phyloP scores from a whole-genome alignment of 2,329 filamentous ascomycete species.

The Cercospora sojina region DNA sequence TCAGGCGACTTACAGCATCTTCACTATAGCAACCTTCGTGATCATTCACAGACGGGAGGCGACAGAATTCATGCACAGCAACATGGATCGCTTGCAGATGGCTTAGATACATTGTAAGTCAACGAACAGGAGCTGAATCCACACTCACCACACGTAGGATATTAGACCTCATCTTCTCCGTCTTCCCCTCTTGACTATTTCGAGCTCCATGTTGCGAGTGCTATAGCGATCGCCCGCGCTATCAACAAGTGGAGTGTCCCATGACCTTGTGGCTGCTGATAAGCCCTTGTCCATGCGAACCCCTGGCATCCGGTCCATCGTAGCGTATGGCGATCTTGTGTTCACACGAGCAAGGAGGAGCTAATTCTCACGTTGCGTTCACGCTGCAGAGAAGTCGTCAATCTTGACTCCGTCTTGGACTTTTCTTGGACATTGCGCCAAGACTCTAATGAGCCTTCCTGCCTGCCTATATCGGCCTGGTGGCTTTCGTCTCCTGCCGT shows the following conservation, averaged over 20 bases:
- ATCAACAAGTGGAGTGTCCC: background rate
- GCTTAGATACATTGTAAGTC: background rate
- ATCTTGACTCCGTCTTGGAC: constrained; percentile 6
- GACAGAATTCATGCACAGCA: background rate
- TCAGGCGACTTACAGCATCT: background rate
- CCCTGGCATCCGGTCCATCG: background rate
- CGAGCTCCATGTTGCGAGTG: background rate
- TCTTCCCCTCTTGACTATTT: background rate
- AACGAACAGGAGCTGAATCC: background rate
- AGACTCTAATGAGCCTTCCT: background rate
- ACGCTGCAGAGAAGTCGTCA: background rate
- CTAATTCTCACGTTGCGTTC: background rate
- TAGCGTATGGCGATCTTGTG: background rate
- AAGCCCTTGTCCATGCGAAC: background rate
- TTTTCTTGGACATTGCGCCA: constrained; percentile 5
- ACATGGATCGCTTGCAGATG: background rate
- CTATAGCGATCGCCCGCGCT: background rate
- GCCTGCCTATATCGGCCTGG: constrained; percentile 2
- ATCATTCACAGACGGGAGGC: background rate
- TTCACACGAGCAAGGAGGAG: background rate
- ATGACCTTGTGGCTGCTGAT: background rate
- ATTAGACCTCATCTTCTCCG: background rate
- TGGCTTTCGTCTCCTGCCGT: constrained; percentile 4
- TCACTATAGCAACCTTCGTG: background rate
- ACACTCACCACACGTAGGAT: background rate